Evolutionary conservation across 2,329 filamentous ascomycete species (phyloP), one percentile per base, ranked within the genome.

Genomic region (Fusarium sp.): DNA sequence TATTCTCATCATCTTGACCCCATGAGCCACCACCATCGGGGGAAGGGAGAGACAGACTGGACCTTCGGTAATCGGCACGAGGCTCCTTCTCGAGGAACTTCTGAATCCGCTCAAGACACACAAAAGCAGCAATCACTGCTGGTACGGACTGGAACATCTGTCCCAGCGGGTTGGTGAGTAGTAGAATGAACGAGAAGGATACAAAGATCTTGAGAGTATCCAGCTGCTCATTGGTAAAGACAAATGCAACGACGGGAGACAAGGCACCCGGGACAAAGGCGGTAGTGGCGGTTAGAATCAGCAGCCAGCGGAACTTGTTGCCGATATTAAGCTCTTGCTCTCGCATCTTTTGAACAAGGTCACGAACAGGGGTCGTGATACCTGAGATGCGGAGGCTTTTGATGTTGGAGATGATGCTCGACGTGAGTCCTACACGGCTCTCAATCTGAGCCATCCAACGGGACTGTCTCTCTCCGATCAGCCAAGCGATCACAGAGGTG

Each of bases 211-310:
- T 65, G 4, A 72, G 64, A 0, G 66, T 59, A 9, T 72, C 64
- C 3, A 76, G 59, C 2, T 51, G 48, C 2, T 53, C 43, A 2
- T 58, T 54, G 6, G 70, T 64, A 11, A 71, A 46, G n/a, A 67
- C 70, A 46, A 77, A 76, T 0, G 75, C 69, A 2, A 76, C 45
- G 0, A 77, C 70, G 0, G 78, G 78, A 3, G 70, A 71, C 2
- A 80, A 50, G 11, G 73, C 70, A 0, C 72, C 43, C 1, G 78
- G 77, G 3, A 66, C 56, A n/a, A 72, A 74, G 1, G 61, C 68
- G 3, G 75, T 69, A 1, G 70, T 29, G 7, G 74, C 75, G 0
- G 65, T 47, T 7, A 68, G n/a, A 8, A 72, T 59, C 2, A 72
- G 26, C 15, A 77, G 47, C 31, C 61, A 44, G 2, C 73, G 67